Conservation (phyloP, 1,284 basidiomycete genomes). For the Apiotrichum siamense region DNA sequence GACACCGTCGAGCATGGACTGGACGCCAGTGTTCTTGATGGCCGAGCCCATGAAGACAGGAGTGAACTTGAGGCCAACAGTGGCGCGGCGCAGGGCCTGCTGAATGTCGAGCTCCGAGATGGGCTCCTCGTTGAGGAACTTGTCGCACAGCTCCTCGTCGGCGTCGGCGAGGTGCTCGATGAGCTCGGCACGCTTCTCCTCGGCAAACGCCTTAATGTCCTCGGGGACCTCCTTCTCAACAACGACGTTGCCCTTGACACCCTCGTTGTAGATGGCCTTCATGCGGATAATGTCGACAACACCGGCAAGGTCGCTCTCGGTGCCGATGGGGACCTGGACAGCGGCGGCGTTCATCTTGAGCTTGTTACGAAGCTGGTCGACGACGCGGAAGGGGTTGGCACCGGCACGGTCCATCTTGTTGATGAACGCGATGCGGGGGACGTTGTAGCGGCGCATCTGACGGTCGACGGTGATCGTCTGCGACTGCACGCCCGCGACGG, state of each 20-base stretch:
- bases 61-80: constrained; percentile 81
- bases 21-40: constrained; percentile 95
- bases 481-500: constrained; percentile 94
- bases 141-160: constrained; percentile 88
- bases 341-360: constrained; percentile 88
- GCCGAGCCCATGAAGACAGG: constrained; percentile 97
- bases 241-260: constrained; percentile 80
- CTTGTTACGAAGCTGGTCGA: constrained; percentile 86
- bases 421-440: constrained; percentile 93
- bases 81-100: constrained; percentile 81
- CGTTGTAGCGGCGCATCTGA: constrained; percentile 95
- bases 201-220: constrained; percentile 63
- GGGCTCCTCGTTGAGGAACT: constrained; percentile 78
- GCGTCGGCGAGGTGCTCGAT: constrained; percentile 94
- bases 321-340: constrained; percentile 93
- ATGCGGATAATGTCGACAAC: constrained; percentile 91
- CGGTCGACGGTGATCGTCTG: constrained; percentile 99
- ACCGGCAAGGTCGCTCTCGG: constrained; percentile 80
- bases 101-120: constrained; percentile 70
- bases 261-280: constrained; percentile 93
- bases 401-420: constrained; percentile 99
- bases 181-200: constrained; percentile 79
- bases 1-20: constrained; percentile 89
- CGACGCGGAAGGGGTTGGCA: constrained; percentile 93
- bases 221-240: constrained; percentile 87